phyloP scores from a whole-genome alignment of 225 moss, liverwort and hornwort species.

The Neckera pumila region DNA sequence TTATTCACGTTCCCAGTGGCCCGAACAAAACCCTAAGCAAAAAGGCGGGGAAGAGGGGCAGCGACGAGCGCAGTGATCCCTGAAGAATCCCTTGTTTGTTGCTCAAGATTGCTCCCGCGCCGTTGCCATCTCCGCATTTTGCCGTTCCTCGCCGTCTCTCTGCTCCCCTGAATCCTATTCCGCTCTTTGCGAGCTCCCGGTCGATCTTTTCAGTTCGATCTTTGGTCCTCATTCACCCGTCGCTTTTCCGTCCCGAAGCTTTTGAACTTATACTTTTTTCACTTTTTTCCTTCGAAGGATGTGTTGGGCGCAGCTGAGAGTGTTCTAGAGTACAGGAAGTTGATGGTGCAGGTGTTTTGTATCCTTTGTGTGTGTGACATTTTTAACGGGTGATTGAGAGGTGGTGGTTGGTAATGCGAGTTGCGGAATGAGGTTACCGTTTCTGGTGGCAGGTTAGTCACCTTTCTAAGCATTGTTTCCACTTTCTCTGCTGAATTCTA shows the following conservation, averaged over 20 bases:
- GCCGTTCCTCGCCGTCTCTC: not conserved
- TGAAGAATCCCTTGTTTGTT: not conserved
- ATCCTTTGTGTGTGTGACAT: not conserved
- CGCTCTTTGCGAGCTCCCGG: not conserved
- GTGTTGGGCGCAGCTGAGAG: not conserved
- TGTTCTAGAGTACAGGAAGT: not conserved
- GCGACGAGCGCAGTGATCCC: not conserved
- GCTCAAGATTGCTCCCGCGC: not conserved
- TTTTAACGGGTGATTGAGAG: not conserved
- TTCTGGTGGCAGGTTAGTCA: constrained; percentile 9
- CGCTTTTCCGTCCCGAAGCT: not conserved
- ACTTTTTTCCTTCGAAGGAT: not conserved
- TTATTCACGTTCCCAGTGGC: not conserved
- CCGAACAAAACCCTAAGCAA: constrained; percentile 5
- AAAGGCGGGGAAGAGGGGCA: not conserved
- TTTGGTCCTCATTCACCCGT: not conserved
- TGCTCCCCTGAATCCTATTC: not conserved
- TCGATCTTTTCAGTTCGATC: not conserved
- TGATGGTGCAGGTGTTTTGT: not conserved
- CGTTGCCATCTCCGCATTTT: not conserved
- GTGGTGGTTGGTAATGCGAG: not conserved
- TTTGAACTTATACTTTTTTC: not conserved
- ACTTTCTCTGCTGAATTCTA: not conserved
- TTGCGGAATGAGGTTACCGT: constrained; percentile 13
- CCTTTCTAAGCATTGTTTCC: not conserved